A percentile compares a stretch with the other conserved stretches of the same genome.
Conservation (phyloP, 345 rosid species). For the Viola odorata region DNA sequence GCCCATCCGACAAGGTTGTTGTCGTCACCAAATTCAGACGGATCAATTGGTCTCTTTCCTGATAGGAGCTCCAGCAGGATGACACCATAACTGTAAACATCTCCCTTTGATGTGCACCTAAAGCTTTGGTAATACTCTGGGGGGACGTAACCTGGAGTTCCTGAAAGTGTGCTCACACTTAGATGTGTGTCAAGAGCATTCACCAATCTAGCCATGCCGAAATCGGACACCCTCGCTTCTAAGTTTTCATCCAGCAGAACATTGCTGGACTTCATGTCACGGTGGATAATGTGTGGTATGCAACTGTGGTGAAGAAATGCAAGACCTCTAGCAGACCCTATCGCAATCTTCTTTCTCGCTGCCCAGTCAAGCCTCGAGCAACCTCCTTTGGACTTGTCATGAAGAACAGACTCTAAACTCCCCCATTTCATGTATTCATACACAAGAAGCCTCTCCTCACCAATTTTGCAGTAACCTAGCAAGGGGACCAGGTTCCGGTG, state of each 20-base stretch:
- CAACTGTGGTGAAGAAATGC: constrained; percentile 99
- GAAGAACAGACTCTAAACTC: constrained; percentile 86
- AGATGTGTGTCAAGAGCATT: constrained; percentile 92
- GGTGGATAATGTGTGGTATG: constrained; percentile 92
- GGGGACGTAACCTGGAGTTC: constrained; percentile 98
- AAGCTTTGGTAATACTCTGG: constrained; percentile 97
- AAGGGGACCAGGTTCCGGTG: constrained; percentile 92
- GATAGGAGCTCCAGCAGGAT: constrained; percentile 90
- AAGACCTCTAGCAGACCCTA: constrained; percentile 93
- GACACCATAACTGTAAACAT: constrained; percentile 93
- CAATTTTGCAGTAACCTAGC: constrained; percentile 88
- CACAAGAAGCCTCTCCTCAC: constrained; percentile 96
- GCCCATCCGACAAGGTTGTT: constrained; percentile 97
- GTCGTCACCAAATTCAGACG: constrained; percentile 76
- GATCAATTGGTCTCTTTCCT: constrained; percentile 87
- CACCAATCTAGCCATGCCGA: constrained; percentile 93
- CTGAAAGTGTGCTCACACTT: constrained; percentile 94
- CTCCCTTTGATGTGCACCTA: constrained; percentile 91
- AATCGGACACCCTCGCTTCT: constrained; percentile 93
- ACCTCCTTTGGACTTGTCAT: constrained; percentile 52
- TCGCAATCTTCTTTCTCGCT: constrained; percentile 79
- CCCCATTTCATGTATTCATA: constrained; percentile 99
- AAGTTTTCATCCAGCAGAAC: constrained; percentile 86
- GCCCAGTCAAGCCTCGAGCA: constrained; percentile 61
- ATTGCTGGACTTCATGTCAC: constrained; percentile 98